Base-by-base conservation (phyloP, 257 asterid species). In the Solanum chilense region DNA sequence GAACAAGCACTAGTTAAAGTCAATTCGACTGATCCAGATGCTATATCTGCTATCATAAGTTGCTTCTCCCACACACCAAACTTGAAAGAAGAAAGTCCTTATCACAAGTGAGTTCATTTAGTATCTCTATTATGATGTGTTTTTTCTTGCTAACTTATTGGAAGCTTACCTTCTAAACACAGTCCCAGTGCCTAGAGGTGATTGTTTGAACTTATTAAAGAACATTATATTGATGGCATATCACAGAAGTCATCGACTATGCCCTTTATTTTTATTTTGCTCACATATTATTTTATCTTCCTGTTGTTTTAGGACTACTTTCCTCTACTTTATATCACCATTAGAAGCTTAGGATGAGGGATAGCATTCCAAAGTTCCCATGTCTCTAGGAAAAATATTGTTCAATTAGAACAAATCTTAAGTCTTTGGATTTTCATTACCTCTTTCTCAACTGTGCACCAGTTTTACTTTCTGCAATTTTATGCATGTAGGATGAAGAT, bases 51-150 rank as follows among this genome's bases (percentile, higher is more conserved):
- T 68, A 90, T 86, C 83, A 94, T 97, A 52, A 88, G 60, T 78
- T 87, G 89, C 78, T 95, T 92, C 89, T 91, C 99, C 20, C 76
- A 86, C 31, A 86, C 44, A 69, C 98, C 99, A 86, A 88, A 78
- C 73, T 88, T 94, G 93, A 97, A 94, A 86, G 87, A 85, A 89
- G 89, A 86, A 47, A 94, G 98, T 66, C 91, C 93, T 35, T 94
- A 88, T 88, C 91, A 81, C 93, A 91, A 93, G 99, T 94, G 86
- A 88, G 87, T 86, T 47, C 42, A 66, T 35, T 74, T 66, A 56
- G 81, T 73, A 45, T 71, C 27, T 44, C 42, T 71, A 1, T 45
- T 18, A 23, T 56, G 35, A 41, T 80, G 25, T 60, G 3, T 10
- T 6, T 45, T 39, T 70, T 74, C 12, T 1, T 82, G 27, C 64